phyloP scores from a whole-genome alignment of 2,329 filamentous ascomycete genomes.

The Penicillium sp. region DNA sequence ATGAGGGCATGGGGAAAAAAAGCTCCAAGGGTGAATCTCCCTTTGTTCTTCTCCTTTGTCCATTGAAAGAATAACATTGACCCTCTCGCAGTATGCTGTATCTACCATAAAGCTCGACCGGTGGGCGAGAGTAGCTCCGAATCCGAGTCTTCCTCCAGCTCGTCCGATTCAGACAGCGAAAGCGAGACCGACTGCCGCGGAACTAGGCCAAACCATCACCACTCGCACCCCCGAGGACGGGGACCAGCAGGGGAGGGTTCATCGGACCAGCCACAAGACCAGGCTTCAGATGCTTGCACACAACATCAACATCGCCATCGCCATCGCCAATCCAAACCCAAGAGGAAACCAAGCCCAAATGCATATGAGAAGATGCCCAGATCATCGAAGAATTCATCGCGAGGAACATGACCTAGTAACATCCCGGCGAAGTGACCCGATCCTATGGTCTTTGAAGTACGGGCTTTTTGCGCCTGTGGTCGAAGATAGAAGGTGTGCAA shows the following conservation, averaged over 20 bases:
- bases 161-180: slow-evolving; percentile 51
- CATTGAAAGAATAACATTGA: background rate
- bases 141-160: slow-evolving; percentile 53
- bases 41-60: background rate
- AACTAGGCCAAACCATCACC: slow-evolving; percentile 2
- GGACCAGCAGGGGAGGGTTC: slow-evolving; percentile 12
- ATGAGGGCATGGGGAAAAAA: slow-evolving; percentile 91
- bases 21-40: slow-evolving; percentile 76
- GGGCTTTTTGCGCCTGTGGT: background rate
- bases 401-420: slow-evolving; percentile 7
- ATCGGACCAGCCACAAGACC: slow-evolving; percentile 20
- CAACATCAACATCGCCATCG: slow-evolving; percentile 10
- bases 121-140: slow-evolving; percentile 77
- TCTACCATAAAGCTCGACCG: slow-evolving; percentile 84
- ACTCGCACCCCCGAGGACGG: slow-evolving; percentile 23
- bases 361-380: slow-evolving; percentile 50
- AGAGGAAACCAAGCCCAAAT: slow-evolving; percentile 45
- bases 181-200: slow-evolving; percentile 31
- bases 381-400: slow-evolving; percentile 19
- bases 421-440: background rate
- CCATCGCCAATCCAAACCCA: slow-evolving; percentile 18
- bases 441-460: background rate
- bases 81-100: slow-evolving; percentile 78
- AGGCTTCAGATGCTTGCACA: slow-evolving; percentile 16
- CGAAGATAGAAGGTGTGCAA: background rate